Percentiles rank a stretch among this genome's conserved stretches.
Conservation (phyloP, 2,329 filamentous ascomycete genomes). For the Escovopsis sp. region DNA sequence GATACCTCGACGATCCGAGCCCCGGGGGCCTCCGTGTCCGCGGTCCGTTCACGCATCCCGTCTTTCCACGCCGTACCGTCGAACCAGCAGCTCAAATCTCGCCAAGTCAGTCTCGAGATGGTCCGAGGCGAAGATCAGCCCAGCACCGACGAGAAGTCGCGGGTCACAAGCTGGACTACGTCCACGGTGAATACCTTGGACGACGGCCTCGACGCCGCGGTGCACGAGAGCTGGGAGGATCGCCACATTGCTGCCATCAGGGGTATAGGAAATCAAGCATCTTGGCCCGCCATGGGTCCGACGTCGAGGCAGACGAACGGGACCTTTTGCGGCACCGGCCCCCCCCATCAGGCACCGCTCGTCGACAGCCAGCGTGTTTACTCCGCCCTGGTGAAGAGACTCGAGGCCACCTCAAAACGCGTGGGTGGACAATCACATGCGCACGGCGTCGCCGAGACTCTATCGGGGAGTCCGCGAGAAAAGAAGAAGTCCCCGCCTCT, state of each 20-base stretch:
- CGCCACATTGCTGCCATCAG: conserved; percentile 51
- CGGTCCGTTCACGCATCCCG: conserved; percentile 32
- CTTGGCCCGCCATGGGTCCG: conserved; percentile 22
- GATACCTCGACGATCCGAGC: conserved; percentile 15
- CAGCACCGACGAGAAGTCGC: conserved; percentile 36
- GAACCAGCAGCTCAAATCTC: conserved; percentile 32
- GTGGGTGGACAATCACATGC: conserved; percentile 2
- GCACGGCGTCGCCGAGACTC: not conserved
- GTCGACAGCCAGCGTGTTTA: conserved; percentile 46
- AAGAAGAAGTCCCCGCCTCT: not conserved
- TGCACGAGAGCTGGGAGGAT: conserved; percentile 28
- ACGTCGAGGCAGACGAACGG: conserved; percentile 1
- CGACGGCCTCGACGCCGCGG: conserved; percentile 17
- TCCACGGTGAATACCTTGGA: conserved; percentile 42
- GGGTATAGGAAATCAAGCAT: conserved; percentile 30
- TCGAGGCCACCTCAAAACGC: conserved; percentile 27
- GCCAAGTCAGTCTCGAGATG: conserved; percentile 40
- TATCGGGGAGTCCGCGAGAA: not conserved
- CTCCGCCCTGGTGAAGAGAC: conserved; percentile 44
- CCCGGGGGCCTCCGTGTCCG: conserved; percentile 30
- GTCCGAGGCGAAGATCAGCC: conserved; percentile 23
- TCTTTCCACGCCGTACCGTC: conserved; percentile 33
- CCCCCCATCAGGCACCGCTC: conserved; percentile 10
- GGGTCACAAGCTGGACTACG: conserved; percentile 58
- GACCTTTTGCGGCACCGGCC: not conserved